These are phyloP conservation scores for Lagenaria siceraria DNA, from an alignment of 306 rosid species.

Conservation along the genomic window DNA sequence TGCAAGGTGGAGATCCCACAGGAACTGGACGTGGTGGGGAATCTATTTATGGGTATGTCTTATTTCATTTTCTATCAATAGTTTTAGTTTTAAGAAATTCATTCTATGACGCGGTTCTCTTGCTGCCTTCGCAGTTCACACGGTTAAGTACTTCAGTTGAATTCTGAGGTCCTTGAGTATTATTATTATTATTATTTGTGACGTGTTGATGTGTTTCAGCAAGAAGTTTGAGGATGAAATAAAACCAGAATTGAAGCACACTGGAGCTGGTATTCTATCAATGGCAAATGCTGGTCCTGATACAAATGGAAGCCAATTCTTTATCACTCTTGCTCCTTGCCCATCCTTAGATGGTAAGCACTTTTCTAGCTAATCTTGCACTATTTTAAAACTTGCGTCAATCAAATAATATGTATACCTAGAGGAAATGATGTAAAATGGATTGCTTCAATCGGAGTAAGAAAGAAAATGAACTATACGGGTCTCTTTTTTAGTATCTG, in stretches of 20 bases:
- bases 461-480: not conserved
- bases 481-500: not conserved
- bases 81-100: not conserved
- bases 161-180: not conserved
- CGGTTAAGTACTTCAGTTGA: not conserved
- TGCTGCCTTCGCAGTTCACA: not conserved
- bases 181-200: no score
- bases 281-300: slow-evolving; percentile 98
- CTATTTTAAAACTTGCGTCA: not conserved
- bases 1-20: slow-evolving; percentile 99
- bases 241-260: slow-evolving; percentile 79
- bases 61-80: not conserved
- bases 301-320: slow-evolving; percentile 94
- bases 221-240: slow-evolving; percentile 89
- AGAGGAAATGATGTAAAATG: not conserved
- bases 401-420: not conserved
- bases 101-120: not conserved
- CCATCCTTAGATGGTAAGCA: slow-evolving; percentile 84
- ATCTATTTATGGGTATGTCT: slow-evolving; percentile 77
- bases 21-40: slow-evolving; percentile 99
- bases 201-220: slow-evolving; percentile 20
- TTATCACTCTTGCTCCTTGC: slow-evolving; percentile 88
- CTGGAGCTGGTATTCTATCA: slow-evolving; percentile 96
- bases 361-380: not conserved
- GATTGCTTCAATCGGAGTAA: not conserved